Evolutionary conservation across 176 grass and related monocot genomes (phyloP).

Genomic region (Oropetium thomaeum): DNA sequence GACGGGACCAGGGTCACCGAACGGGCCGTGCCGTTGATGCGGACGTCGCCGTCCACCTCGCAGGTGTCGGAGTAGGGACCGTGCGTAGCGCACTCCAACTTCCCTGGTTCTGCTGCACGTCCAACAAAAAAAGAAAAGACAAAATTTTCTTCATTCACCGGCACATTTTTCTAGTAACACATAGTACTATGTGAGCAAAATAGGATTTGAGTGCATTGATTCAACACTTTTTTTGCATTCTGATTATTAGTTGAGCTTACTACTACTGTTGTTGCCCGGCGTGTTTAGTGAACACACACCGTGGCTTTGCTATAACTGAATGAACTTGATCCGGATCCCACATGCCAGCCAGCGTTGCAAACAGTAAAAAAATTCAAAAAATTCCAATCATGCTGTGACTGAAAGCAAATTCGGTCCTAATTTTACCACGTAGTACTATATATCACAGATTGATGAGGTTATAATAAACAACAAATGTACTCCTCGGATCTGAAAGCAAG

Average conservation of each 20-base stretch:
- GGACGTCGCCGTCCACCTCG: conserved; percentile 66
- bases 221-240: not conserved
- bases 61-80: conserved; percentile 62
- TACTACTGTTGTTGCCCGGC: not conserved
- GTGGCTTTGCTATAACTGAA: not conserved
- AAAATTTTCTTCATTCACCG: not conserved
- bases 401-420: not conserved
- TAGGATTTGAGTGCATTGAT: not conserved
- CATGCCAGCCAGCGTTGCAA: not conserved
- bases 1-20: conserved; percentile 44
- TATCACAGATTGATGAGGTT: too few relatives aligned
- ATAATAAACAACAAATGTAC: too few relatives aligned
- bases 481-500: too few relatives aligned
- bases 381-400: not conserved
- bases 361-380: not conserved
- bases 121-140: too few relatives aligned
- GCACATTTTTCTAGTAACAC: not conserved
- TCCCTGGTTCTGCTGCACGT: conserved; percentile 30
- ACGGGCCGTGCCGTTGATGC: conserved; percentile 46
- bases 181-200: not conserved
- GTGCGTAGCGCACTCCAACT: conserved; percentile 37
- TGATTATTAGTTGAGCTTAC: not conserved
- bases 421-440: not conserved
- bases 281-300: not conserved
- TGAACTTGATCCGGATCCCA: not conserved